phyloP scores from a whole-genome alignment of 2,329 filamentous ascomycete genomes.

The Venturia effusa region DNA sequence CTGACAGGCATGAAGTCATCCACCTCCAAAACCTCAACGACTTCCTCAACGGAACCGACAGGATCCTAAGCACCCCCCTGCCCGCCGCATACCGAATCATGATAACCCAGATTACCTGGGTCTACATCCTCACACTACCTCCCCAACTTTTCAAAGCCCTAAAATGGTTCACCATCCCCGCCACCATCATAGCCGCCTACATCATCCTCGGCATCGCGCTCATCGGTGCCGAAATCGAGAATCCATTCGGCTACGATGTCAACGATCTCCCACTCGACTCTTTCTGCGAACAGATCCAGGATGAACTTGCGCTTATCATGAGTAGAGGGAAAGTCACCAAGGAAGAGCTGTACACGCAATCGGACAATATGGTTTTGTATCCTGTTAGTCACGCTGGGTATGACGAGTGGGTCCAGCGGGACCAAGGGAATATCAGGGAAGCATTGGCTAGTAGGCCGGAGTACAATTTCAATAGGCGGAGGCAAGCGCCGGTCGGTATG shows the following conservation, averaged over 20 bases:
- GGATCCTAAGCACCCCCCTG: conserved; percentile 71
- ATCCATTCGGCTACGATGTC: conserved; percentile 74
- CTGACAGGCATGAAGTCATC: neutral
- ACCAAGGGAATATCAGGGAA: conserved; percentile 31
- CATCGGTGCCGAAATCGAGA: conserved; percentile 75
- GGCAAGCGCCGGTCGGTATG: conserved; percentile 23
- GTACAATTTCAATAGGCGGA: conserved; percentile 12
- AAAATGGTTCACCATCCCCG: conserved; percentile 67
- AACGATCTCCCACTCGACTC: conserved; percentile 69
- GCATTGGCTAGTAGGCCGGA: conserved; percentile 30
- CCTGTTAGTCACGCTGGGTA: conserved; percentile 39
- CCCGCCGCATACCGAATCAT: conserved; percentile 76
- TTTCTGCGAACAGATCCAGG: conserved; percentile 64
- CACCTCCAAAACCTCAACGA: conserved; percentile 56
- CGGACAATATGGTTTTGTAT: conserved; percentile 45
- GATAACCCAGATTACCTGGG: conserved; percentile 77
- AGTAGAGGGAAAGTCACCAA: conserved; percentile 42
- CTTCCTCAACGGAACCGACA: conserved; percentile 59
- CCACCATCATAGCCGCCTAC: conserved; percentile 55
- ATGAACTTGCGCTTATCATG: conserved; percentile 65
- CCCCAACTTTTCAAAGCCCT: conserved; percentile 63
- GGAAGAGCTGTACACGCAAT: conserved; percentile 39
- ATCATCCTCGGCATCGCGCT: conserved; percentile 69
- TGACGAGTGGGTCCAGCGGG: conserved; percentile 25
- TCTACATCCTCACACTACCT: conserved; percentile 69